Conservation (phyloP, 352 stramenopile genomes). For the Blastocystis sp. region DNA sequence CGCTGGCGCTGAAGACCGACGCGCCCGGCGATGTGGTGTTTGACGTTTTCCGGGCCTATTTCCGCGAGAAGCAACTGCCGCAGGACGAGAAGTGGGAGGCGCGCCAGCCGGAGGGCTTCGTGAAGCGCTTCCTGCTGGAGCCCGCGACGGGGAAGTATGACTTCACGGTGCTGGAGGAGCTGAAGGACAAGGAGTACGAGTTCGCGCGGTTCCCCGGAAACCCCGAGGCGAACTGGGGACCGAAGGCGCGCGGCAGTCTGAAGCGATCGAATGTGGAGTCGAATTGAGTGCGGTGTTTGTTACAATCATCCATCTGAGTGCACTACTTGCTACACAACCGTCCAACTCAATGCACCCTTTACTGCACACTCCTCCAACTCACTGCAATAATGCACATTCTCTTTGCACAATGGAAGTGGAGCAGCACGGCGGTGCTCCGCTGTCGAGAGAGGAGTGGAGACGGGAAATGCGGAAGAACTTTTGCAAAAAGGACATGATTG, state of each 20-base stretch:
- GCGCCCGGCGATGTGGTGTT: constrained; percentile 93
- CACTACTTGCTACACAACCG: no score
- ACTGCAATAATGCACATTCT: no score
- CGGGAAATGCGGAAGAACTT: constrained; percentile 11
- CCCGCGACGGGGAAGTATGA: constrained; percentile 66
- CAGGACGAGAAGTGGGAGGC: constrained; percentile 75
- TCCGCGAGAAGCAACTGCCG: constrained; percentile 87
- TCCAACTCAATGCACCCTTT: no score
- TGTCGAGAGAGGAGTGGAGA: constrained; percentile 11
- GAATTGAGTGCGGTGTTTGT: constrained; percentile 76
- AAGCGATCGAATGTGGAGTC: constrained; percentile 67
- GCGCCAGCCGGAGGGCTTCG: constrained; percentile 37
- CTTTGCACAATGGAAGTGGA: not conserved
- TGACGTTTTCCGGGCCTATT: constrained; percentile 94
- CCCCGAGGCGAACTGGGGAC: constrained; percentile 91
- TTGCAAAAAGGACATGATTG: constrained; percentile 57
- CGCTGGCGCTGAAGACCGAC: constrained; percentile 94
- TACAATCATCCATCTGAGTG: no score
- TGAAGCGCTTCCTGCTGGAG: constrained; percentile 32
- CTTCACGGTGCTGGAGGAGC: constrained; percentile 76
- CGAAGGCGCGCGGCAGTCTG: constrained; percentile 78
- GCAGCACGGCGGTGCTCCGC: no score
- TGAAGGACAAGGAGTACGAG: constrained; percentile 76
- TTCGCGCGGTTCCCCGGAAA: constrained; percentile 88
- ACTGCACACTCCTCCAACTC: no score